These are phyloP conservation scores for Myxozyma monticola DNA, from an alignment of 805 yeast species.

Conservation along the genomic window DNA sequence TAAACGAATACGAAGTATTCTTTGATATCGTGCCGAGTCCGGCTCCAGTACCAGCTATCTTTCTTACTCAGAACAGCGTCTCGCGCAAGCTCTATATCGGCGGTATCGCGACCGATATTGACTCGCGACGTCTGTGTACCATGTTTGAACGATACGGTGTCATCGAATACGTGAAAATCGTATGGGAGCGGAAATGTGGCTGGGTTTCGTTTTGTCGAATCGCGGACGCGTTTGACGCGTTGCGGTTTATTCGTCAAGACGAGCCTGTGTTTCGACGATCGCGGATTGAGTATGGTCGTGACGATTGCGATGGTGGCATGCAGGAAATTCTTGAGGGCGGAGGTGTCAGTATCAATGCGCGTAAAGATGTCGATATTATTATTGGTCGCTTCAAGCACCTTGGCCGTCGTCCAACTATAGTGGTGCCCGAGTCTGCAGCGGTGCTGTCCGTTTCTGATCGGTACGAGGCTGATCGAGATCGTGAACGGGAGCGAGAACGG, in stretches of 20 bases:
- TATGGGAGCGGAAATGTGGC: slow-evolving; percentile 24
- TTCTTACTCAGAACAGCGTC: slow-evolving; percentile 10
- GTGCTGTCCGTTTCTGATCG: too few species aligned
- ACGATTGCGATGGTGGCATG: slow-evolving; percentile 24
- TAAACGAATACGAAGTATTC: slow-evolving; percentile 17
- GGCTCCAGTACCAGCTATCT: slow-evolving; percentile 13
- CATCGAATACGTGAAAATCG: slow-evolving; percentile 29
- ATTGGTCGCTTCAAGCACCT: slow-evolving; percentile 23
- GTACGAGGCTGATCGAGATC: too few species aligned
- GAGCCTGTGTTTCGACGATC: slow-evolving; percentile 16
- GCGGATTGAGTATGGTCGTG: slow-evolving; percentile 23
- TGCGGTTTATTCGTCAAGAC: slow-evolving; percentile 15
- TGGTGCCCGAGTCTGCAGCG: too few species aligned
- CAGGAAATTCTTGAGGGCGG: slow-evolving; percentile 24
- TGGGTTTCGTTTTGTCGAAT: slow-evolving; percentile 28
- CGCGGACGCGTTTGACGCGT: slow-evolving; percentile 26
- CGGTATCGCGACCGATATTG: slow-evolving; percentile 15
- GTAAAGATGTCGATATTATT: slow-evolving; percentile 25
- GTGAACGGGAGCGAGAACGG: too few species aligned
- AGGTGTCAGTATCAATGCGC: slow-evolving; percentile 27
- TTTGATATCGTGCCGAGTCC: slow-evolving; percentile 19
- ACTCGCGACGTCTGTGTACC: slow-evolving; percentile 15
- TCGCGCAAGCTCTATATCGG: slow-evolving; percentile 25
- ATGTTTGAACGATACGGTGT: slow-evolving; percentile 24
- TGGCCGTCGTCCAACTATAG: too few species aligned